Conservation (phyloP, 208 protist species). For the Plasmodiophora brassicae region DNA sequence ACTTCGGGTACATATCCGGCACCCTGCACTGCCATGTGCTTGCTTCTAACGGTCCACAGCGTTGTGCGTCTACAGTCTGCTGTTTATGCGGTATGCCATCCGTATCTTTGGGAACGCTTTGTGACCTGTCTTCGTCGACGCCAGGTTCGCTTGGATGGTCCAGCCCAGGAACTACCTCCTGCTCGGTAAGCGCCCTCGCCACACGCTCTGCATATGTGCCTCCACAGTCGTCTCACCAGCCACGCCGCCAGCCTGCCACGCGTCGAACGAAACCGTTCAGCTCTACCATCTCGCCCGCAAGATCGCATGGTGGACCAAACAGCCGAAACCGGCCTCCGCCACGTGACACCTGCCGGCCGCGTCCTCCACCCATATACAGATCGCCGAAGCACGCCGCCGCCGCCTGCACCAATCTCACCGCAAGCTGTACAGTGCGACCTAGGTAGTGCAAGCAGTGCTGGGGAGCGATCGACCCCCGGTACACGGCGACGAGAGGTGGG, state of each 20-base stretch:
- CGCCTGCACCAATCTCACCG: no score
- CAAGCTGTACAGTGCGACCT: no score
- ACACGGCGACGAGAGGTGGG: no score
- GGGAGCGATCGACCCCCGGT: no score
- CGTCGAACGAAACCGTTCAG: constrained; percentile 21
- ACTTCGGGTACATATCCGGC: background rate
- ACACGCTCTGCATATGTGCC: background rate
- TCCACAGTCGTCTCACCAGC: background rate
- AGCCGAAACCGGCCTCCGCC: no score
- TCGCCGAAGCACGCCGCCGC: no score
- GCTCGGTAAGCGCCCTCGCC: background rate
- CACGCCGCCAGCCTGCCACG: background rate
- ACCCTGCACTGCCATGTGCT: background rate
- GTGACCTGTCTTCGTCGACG: background rate
- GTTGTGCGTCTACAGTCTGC: background rate
- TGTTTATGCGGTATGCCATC: background rate
- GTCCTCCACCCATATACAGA: no score
- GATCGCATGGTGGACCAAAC: background rate
- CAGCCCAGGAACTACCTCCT: constrained; percentile 16
- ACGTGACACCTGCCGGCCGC: no score
- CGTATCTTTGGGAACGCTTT: background rate
- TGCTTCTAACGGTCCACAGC: background rate
- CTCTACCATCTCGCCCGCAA: constrained; percentile 15
- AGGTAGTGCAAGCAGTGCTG: no score
- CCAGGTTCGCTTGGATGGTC: constrained; percentile 26